Evolutionary conservation across 2,329 filamentous ascomycete species (phyloP).

Genomic region (Fusarium pseudograminearum): DNA sequence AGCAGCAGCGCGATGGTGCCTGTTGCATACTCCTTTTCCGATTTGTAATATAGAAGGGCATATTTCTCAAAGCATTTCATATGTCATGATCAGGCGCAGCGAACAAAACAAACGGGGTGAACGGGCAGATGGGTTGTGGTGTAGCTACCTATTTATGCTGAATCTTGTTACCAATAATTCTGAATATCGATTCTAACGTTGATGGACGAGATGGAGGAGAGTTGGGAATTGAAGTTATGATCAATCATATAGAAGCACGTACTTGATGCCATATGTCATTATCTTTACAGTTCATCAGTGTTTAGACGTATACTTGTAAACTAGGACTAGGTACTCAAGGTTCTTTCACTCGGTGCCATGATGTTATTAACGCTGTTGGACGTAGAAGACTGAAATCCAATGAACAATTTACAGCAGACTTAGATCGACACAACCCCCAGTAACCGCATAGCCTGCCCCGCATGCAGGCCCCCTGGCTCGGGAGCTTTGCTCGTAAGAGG

Average conservation of each 20-base stretch:
- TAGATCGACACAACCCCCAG: slow-evolving; percentile 21
- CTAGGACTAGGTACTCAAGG: no score
- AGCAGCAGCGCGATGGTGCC: slow-evolving; percentile 13
- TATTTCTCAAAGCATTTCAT: slow-evolving; percentile 27
- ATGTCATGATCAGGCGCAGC: slow-evolving; percentile 24
- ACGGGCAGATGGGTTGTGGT: slow-evolving; percentile 16
- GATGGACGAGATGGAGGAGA: slow-evolving; percentile 10
- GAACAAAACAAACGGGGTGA: slow-evolving; percentile 33
- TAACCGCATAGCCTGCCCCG: slow-evolving; percentile 36
- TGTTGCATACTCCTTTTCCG: slow-evolving; percentile 14
- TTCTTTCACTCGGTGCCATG: neutral
- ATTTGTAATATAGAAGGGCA: slow-evolving; percentile 42
- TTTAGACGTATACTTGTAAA: neutral
- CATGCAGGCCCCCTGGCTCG: slow-evolving; percentile 36
- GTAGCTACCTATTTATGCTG: slow-evolving; percentile 2
- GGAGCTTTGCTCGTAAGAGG: slow-evolving; percentile 18
- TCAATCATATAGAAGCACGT: neutral
- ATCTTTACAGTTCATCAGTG: neutral
- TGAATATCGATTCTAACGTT: slow-evolving; percentile 20
- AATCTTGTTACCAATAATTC: slow-evolving; percentile 3
- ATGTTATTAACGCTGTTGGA: no score
- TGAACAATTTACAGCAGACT: neutral
- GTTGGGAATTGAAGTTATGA: slow-evolving; percentile 9
- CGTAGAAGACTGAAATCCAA: no score
- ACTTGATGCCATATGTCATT: neutral